Base-by-base conservation (phyloP, 768 basidiomycete genomes). In the Termitomyces sp. region DNA sequence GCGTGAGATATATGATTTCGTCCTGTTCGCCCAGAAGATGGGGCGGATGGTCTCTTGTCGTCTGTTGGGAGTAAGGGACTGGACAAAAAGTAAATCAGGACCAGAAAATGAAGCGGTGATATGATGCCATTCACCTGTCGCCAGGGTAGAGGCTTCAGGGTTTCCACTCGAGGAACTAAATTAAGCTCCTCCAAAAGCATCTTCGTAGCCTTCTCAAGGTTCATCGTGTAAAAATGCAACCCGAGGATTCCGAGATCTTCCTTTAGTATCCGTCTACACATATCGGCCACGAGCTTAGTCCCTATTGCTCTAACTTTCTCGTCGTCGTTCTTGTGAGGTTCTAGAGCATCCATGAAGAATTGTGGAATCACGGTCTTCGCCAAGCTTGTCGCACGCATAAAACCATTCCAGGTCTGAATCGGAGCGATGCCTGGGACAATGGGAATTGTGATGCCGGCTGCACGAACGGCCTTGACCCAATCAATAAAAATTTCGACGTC, bases 21-120 rank as follows among this genome's bases (percentile, higher is more conserved):
- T 82, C 38, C 96, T 81, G 73, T 99, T 98, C 12, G 97, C 93
- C 95, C 96, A 98, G 77, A 98, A 98, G 66, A 99, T 98, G 3
- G 97, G 97, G 34, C 97, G 88, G 60, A 96, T 98, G 46, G 82
- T 88, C 72, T 99, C 97, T 60, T 84, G 78, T 48, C 96, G 88
- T 55, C 97, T 81, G 66, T 81, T 91, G 19, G 95, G 93, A 2
- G 96, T 98, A 61, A 98, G 88, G 19, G 86, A 93, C 90, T 93
- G 65, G 15, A 52, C 42, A 34, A 35, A 53, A 46, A 61, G 59
- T 53, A 30, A 47, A 41, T 70, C 24, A 64, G 48, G 17, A 42
- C 53, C 37, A 53, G 56, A 2, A 54, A 61, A 47, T 28, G 7
- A 53, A 2, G 48, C 15, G 43, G 47, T 41, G 22, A 26, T 28